Evolutionary conservation across 345 rosid species (phyloP).

Genomic region (Odontarrhena argentea): DNA sequence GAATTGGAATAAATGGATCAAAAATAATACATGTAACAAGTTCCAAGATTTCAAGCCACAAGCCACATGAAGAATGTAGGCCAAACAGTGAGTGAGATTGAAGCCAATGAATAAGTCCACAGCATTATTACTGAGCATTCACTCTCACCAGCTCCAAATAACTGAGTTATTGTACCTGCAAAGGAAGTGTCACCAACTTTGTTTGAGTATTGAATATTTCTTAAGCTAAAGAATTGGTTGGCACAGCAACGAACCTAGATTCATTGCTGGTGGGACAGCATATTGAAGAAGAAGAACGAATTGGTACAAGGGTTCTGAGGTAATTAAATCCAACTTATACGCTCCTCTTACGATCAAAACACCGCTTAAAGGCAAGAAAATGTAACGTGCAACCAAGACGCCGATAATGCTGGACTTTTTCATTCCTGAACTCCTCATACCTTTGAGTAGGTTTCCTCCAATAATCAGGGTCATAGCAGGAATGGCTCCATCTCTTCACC

Average conservation of each 20-base stretch:
- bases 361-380: conserved; percentile 58
- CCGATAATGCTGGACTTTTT: conserved; percentile 46
- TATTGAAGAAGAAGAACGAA: conserved; percentile 65
- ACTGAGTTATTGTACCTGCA: conserved; percentile 67
- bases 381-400: conserved; percentile 51
- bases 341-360: conserved; percentile 59
- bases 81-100: conserved; percentile 67
- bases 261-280: conserved; percentile 80
- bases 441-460: conserved; percentile 66
- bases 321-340: conserved; percentile 45
- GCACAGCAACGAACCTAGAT: conserved; percentile 48
- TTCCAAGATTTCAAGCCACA: conserved; percentile 39
- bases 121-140: conserved; percentile 74
- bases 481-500: conserved; percentile 64
- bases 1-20: conserved; percentile 17
- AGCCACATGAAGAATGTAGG: conserved; percentile 74
- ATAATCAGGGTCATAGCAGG: conserved; percentile 62
- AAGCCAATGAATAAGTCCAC: conserved; percentile 65
- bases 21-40: conserved; percentile 5
- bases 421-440: conserved; percentile 53
- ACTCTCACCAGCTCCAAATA: conserved; percentile 63
- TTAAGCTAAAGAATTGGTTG: neutral
- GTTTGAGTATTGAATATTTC: neutral
- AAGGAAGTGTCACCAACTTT: neutral
- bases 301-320: conserved; percentile 61